These are phyloP conservation scores for Pseudomassariella vexata DNA, from an alignment of 2,329 filamentous ascomycete species.

Conservation along the genomic window DNA sequence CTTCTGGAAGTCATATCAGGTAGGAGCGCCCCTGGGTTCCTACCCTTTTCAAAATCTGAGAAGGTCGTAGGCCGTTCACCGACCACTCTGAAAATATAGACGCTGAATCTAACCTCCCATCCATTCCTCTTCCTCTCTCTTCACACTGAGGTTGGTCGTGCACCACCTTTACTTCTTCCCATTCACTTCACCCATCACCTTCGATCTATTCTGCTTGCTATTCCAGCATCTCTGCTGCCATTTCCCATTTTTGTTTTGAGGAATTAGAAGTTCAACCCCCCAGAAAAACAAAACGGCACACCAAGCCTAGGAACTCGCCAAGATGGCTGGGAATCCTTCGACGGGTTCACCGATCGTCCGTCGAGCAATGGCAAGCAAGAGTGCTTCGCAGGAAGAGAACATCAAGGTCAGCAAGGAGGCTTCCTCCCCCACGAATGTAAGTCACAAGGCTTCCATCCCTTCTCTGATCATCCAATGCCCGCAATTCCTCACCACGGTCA, in stretches of 20 bases:
- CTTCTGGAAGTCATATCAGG: too few species aligned
- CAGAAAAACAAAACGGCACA: conserved; percentile 7
- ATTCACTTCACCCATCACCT: conserved; percentile 15
- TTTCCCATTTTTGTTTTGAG: conserved; percentile 19
- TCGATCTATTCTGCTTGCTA: conserved; percentile 23
- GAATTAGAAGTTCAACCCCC: conserved; percentile 12
- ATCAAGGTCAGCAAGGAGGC: conserved; percentile 30
- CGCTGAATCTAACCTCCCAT: not conserved
- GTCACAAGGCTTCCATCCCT: conserved; percentile 19
- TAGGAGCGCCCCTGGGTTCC: too few species aligned
- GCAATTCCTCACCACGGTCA: too few species aligned
- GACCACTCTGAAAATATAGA: too few species aligned
- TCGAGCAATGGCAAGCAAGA: conserved; percentile 26
- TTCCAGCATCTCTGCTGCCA: conserved; percentile 21
- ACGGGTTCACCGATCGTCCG: conserved; percentile 36
- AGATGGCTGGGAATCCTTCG: conserved; percentile 34
- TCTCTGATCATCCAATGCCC: conserved; percentile 24
- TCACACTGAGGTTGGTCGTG: not conserved
- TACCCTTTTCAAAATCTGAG: too few species aligned
- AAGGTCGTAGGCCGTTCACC: too few species aligned
- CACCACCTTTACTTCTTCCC: conserved; percentile 10
- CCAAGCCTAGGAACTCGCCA: conserved; percentile 10
- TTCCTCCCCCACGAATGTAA: conserved; percentile 24
- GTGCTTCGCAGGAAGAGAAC: conserved; percentile 29
- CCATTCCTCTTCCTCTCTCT: not conserved